phyloP scores from a whole-genome alignment of 257 asterid species.

The Nicotiana paniculata region DNA sequence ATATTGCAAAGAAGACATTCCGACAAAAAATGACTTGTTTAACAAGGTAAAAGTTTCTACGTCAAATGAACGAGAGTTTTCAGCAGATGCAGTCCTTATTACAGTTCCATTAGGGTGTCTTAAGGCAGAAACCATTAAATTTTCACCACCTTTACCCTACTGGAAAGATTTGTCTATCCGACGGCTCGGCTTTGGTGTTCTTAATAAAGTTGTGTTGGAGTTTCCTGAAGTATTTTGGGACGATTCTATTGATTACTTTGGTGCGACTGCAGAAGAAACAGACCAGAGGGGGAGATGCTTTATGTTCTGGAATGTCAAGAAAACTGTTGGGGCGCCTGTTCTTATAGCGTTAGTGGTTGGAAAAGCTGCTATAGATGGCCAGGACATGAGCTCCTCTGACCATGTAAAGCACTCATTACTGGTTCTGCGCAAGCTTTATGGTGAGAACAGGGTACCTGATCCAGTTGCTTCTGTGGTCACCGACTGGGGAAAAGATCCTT shows the following conservation, averaged over 20 bases:
- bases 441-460: constrained; percentile 77
- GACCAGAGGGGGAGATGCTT: constrained; percentile 88
- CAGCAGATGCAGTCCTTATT: constrained; percentile 87
- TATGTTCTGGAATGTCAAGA: constrained; percentile 98
- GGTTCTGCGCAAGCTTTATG: constrained; percentile 89
- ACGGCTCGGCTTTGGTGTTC: constrained; percentile 94
- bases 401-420: constrained; percentile 77
- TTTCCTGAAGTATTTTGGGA: constrained; percentile 97
- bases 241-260: constrained; percentile 86
- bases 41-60: constrained; percentile 69
- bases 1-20: constrained; percentile 35
- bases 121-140: constrained; percentile 74
- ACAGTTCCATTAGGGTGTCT: constrained; percentile 97
- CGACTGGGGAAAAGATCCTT: constrained; percentile 98
- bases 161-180: constrained; percentile 79
- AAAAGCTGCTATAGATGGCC: constrained; percentile 92
- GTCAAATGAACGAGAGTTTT: constrained; percentile 67
- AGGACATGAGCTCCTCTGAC: constrained; percentile 51
- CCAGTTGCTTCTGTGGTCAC: constrained; percentile 95
- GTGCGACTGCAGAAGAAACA: constrained; percentile 87
- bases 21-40: constrained; percentile 22
- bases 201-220: constrained; percentile 91
- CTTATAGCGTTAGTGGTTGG: constrained; percentile 95
- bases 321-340: constrained; percentile 99
- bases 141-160: constrained; percentile 84